Evolutionary conservation across 176 grass and related monocot species (phyloP), one percentile per base, ranked within the genome.

Genomic region (Poa pratensis): DNA sequence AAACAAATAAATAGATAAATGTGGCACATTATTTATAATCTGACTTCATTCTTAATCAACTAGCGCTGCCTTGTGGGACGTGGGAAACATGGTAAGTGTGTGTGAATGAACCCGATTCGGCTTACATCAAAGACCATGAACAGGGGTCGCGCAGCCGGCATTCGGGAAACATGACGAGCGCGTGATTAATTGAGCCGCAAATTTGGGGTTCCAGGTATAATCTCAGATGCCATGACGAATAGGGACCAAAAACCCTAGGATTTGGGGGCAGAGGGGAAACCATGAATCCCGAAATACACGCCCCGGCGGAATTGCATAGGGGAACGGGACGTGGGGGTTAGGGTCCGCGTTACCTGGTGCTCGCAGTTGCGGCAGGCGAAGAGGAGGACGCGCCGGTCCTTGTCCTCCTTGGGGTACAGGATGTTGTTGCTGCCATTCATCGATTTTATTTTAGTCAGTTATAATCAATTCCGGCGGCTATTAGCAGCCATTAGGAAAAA

Each of bases 331-430:
- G 40, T n/a, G 42, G 42, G 42, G 42, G 42, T 45, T 45, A 45
- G 42, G 42, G 42, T 45, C 11, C 9, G 42, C 42, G 42, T 42
- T 46, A 90, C 88, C 92, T 91, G 80, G 85, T 91, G 86, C 35
- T 94, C 92, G 70, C 92, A 91, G 79, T 89, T 94, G 35, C 83
- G 89, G 80, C 89, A 91, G 19, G 89, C 92, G 67, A 91, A 94
- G 66, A 94, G 86, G 75, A 91, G 86, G 0, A 26, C 1, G n/a
- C 82, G 70, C 30, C 69, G 50, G 0, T 89, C 92, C 76, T 78
- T 89, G 4, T 94, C 89, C 70, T 91, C 89, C 86, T 84, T 89
- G 19, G 87, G 92, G 73, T 91, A 94, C 51, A 94, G 80, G 79
- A 94, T 94, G 89, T 94, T 94, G 80, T 94, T 94, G 85, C 89